Evolutionary conservation across 176 grass and related monocot species (phyloP).

Genomic region (Eleusine indica): DNA sequence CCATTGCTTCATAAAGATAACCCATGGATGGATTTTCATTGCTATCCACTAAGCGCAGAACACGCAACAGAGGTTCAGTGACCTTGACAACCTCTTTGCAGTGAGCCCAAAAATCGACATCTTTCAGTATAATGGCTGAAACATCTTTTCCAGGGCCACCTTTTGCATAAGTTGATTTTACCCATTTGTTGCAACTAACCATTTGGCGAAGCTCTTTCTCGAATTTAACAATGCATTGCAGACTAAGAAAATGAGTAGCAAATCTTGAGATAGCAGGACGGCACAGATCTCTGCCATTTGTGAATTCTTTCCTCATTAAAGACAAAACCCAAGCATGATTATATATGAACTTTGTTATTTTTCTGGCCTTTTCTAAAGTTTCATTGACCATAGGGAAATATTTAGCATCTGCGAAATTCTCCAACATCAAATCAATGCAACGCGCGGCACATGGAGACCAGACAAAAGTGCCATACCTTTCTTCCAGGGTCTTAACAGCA

Average conservation of each 20-base stretch:
- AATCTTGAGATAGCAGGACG: conserved; percentile 56
- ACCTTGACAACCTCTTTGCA: conserved; percentile 57
- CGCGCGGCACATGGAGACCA: conserved; percentile 58
- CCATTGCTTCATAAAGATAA: conserved; percentile 61
- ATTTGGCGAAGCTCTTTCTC: conserved; percentile 56
- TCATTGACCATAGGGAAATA: conserved; percentile 62
- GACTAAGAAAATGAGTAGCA: conserved; percentile 61
- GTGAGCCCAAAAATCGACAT: conserved; percentile 53
- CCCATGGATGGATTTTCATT: conserved; percentile 60
- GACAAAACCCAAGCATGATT: conserved; percentile 62
- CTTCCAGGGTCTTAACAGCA: conserved; percentile 42
- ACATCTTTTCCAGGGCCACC: conserved; percentile 47
- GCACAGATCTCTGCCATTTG: conserved; percentile 61
- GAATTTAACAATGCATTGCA: conserved; percentile 58
- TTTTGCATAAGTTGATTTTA: conserved; percentile 48
- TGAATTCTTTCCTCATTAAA: conserved; percentile 71
- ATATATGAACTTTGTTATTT: conserved; percentile 64
- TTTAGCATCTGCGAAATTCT: conserved; percentile 55
- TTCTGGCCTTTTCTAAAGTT: conserved; percentile 56
- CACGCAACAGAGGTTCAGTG: conserved; percentile 49
- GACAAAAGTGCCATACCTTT: conserved; percentile 56
- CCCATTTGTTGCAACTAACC: conserved; percentile 56
- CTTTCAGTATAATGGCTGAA: conserved; percentile 51
- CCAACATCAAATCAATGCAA: conserved; percentile 70
- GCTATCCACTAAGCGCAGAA: conserved; percentile 48